phyloP scores from a whole-genome alignment of 768 basidiomycete species.

The Mycena belliarum region DNA sequence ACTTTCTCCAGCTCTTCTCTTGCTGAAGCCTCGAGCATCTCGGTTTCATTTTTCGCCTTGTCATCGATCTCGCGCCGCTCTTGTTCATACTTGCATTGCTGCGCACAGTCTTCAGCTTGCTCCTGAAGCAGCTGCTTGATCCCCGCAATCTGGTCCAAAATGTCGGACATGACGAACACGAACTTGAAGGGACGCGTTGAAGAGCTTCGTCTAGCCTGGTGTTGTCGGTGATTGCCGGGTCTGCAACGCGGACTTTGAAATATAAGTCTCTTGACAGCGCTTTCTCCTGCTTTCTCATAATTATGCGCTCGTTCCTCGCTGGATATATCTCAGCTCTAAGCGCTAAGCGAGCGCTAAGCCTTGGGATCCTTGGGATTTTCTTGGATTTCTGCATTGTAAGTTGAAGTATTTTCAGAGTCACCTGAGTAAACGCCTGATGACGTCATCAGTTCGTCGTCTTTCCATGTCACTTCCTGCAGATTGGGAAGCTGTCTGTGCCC shows the following conservation, averaged over 20 bases:
- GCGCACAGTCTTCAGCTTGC: constrained; percentile 4
- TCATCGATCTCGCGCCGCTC: constrained; percentile 6
- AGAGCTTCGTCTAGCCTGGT: constrained; percentile 15
- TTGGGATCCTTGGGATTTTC: too few species aligned
- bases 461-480: not conserved
- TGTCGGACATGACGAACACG: constrained; percentile 11
- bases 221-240: too few species aligned
- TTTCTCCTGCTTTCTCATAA: too few species aligned
- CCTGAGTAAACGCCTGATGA: not conserved
- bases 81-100: not conserved
- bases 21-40: not conserved
- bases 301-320: too few species aligned
- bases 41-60: constrained; percentile 3
- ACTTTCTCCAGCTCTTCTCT: constrained; percentile 8
- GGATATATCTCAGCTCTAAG: too few species aligned
- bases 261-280: too few species aligned
- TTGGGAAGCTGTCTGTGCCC: constrained; percentile 30
- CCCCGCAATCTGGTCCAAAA: constrained; percentile 5
- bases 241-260: too few species aligned
- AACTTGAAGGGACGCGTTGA: not conserved
- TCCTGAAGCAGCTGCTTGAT: constrained; percentile 15
- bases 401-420: too few species aligned
- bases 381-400: too few species aligned
- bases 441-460: not conserved
- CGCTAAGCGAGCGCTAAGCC: too few species aligned